Conservation (phyloP, 2,329 filamentous ascomycete genomes). For the Nothophaeocryptopus gaeumannii region DNA sequence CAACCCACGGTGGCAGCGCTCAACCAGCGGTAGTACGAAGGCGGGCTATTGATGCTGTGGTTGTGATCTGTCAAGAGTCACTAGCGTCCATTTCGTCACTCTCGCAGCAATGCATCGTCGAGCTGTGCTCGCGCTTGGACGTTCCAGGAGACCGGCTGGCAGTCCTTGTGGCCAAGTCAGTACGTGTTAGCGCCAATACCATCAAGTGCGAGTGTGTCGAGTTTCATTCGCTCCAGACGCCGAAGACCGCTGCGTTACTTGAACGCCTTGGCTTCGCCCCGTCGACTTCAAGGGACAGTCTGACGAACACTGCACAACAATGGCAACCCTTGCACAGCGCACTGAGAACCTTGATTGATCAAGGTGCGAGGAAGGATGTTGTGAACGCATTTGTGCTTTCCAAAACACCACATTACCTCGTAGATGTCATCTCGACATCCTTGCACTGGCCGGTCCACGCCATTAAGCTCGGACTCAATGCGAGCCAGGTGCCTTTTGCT, state of each 20-base stretch:
- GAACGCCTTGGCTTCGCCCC: slow-evolving; percentile 19
- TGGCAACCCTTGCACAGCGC: slow-evolving; percentile 17
- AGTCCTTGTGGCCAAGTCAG: slow-evolving; percentile 9
- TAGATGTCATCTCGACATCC: slow-evolving; percentile 9
- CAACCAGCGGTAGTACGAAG: not conserved
- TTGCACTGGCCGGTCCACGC: slow-evolving; percentile 19
- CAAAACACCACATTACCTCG: slow-evolving; percentile 11
- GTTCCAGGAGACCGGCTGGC: slow-evolving; percentile 15
- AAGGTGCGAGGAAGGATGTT: slow-evolving; percentile 7
- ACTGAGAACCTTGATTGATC: slow-evolving; percentile 2
- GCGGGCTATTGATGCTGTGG: slow-evolving; percentile 15
- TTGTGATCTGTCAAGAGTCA: slow-evolving; percentile 15
- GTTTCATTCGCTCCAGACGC: slow-evolving; percentile 16
- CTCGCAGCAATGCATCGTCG: slow-evolving; percentile 17
- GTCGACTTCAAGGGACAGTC: slow-evolving; percentile 8
- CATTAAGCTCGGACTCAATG: slow-evolving; percentile 17
- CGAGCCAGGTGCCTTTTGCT: not conserved
- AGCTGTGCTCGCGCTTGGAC: slow-evolving; percentile 17
- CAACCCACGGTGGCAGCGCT: not conserved
- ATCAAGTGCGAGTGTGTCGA: slow-evolving; percentile 15
- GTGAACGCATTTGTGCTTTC: slow-evolving; percentile 19
- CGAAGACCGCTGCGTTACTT: slow-evolving; percentile 14
- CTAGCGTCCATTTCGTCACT: slow-evolving; percentile 1
- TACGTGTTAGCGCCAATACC: slow-evolving; percentile 2
- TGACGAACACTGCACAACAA: not conserved